Percentiles rank a stretch among this genome's conserved stretches.
Conservation (phyloP, 805 yeast genomes). For the Komagataella phaffii region DNA sequence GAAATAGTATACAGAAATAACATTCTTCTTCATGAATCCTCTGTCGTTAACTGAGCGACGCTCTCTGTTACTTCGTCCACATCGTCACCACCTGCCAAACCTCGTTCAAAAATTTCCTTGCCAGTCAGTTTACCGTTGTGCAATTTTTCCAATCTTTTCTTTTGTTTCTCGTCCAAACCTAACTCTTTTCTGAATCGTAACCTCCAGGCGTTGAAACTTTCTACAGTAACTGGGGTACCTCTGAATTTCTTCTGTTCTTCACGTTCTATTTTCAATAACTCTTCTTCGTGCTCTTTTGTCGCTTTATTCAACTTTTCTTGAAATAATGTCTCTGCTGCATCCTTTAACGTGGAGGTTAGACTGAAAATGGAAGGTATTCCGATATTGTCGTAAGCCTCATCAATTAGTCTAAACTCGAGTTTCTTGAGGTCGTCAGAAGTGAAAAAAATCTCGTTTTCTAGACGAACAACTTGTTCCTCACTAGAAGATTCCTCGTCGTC, state of each 20-base stretch:
- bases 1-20: not conserved
- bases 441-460: constrained; percentile 37
- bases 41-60: not conserved
- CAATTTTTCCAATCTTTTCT: constrained; percentile 34
- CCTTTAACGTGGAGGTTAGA: constrained; percentile 64
- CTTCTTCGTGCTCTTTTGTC: constrained; percentile 47
- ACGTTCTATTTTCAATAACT: constrained; percentile 49
- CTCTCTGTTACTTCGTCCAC: constrained; percentile 20
- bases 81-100: constrained; percentile 64
- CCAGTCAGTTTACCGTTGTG: constrained; percentile 79
- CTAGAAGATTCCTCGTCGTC: constrained; percentile 21
- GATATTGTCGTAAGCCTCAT: constrained; percentile 61
- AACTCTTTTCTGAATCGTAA: constrained; percentile 53
- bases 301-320: constrained; percentile 36
- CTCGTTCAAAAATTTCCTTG: constrained; percentile 78
- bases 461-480: constrained; percentile 31
- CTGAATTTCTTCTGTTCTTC: constrained; percentile 82
- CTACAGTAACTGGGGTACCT: constrained; percentile 82
- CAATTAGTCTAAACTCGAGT: constrained; percentile 26
- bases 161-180: constrained; percentile 49
- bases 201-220: constrained; percentile 68
- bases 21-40: not conserved
- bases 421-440: constrained; percentile 29
- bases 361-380: constrained; percentile 93
- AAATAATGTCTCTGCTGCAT: constrained; percentile 61